phyloP scores from a whole-genome alignment of 306 rosid species.

The Quercus cerris region DNA sequence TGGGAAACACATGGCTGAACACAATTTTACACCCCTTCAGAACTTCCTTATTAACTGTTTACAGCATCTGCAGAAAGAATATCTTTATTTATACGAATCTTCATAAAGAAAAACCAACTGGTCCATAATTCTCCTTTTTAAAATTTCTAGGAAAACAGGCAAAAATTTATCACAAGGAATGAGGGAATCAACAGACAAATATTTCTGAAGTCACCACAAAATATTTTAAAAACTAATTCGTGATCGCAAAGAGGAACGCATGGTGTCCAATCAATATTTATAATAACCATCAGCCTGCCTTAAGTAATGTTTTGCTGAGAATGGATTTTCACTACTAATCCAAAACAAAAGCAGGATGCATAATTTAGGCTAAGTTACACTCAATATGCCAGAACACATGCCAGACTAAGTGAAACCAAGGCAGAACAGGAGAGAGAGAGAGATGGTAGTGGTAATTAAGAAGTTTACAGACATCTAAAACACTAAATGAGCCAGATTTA shows the following conservation, averaged over 20 bases:
- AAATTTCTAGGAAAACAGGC: not conserved
- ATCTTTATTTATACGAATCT: not conserved
- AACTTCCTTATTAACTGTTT: slow-evolving; percentile 37
- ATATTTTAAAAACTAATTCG: not conserved
- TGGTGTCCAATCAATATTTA: not conserved
- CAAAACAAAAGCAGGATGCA: not conserved
- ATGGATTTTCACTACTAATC: not conserved
- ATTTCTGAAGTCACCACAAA: not conserved
- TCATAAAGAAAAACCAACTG: not conserved
- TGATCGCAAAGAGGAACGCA: not conserved
- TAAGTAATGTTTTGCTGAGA: not conserved
- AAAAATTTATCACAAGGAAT: not conserved
- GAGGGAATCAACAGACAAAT: not conserved
- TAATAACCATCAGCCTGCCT: not conserved
- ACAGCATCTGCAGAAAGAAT: slow-evolving; percentile 49
- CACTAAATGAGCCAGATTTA: not conserved
- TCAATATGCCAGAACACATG: not conserved
- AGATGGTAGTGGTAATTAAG: not conserved
- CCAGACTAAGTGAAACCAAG: not conserved
- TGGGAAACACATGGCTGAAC: slow-evolving; percentile 63
- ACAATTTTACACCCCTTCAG: slow-evolving; percentile 58
- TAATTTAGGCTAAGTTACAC: not conserved
- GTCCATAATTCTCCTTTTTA: not conserved
- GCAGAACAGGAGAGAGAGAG: not conserved
- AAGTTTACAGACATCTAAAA: not conserved